These are phyloP conservation scores for Arthrocladium fulminans DNA, from an alignment of 2,329 filamentous ascomycete species.

Conservation along the genomic window DNA sequence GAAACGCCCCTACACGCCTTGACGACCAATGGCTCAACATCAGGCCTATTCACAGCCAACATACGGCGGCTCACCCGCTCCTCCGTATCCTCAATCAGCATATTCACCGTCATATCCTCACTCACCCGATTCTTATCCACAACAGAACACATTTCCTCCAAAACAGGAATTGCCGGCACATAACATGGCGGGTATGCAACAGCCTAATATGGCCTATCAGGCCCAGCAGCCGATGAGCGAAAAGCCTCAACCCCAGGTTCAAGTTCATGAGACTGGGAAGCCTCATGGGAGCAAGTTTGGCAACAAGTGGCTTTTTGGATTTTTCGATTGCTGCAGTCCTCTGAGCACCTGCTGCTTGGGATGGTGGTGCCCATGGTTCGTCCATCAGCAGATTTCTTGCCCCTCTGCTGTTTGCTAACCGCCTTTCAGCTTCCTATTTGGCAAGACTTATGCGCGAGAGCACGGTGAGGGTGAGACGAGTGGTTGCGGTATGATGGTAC, in stretches of 20 bases:
- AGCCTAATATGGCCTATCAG: constrained; percentile 5
- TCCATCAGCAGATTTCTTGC: constrained; percentile 1
- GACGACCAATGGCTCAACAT: constrained; percentile 2
- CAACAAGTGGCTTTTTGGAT: constrained; percentile 25
- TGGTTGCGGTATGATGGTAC: constrained; percentile 24
- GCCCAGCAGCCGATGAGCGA: constrained; percentile 1
- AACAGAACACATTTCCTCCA: neutral
- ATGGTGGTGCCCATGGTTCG: neutral
- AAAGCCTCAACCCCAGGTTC: neutral
- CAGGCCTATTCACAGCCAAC: neutral
- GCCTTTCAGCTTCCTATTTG: constrained; percentile 27
- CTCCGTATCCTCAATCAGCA: neutral
- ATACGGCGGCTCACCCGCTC: neutral
- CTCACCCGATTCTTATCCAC: neutral
- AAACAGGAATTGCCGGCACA: neutral
- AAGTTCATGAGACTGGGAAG: neutral
- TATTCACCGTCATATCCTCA: neutral
- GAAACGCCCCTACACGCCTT: neutral
- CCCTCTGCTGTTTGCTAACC: constrained; percentile 22
- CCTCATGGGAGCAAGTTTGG: constrained; percentile 5
- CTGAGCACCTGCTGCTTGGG: constrained; percentile 25
- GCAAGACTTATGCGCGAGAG: constrained; percentile 28
- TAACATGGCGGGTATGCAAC: constrained; percentile 1
- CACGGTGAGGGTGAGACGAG: constrained; percentile 24
- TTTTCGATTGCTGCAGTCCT: constrained; percentile 30